Base-by-base conservation (phyloP, 2,329 filamentous ascomycete genomes). In the Sclerotinia spermophila region DNA sequence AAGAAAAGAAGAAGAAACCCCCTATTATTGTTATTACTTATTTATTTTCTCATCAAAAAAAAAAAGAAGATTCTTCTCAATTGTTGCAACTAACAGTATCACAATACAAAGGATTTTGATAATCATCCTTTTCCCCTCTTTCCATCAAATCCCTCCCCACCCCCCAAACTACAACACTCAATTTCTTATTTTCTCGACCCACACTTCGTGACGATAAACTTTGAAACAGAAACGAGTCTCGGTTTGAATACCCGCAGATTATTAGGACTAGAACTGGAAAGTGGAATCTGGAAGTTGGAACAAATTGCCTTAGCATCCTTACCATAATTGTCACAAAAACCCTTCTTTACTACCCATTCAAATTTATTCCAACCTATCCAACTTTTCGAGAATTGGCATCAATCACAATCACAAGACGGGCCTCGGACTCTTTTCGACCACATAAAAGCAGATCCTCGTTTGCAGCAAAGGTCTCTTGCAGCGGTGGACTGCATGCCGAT, bases 401-500 rank as follows among this genome's bases (percentile, higher is more conserved):
- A 51, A 10, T 64, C 44, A 51, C 61, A 51, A 10, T 64, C 44
- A 51, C 44, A 64, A 51, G 44, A 69, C 44, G 48, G 10, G 15
- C 48, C 62, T 68, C 58, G 35, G 38, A 58, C 61, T 51, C 45
- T 69, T 55, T 64, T 68, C 30, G 24, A 65, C 58, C 61, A 72
- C 35, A 69, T 67, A 73, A 53, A 69, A 51, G 21, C 45, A 60
- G 67, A 53, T 60, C 15, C 40, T 56, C 38, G n/a, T 45, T 60
- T 68, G 61, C 60, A 68, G 68, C 59, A 44, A 73, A 72, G 70
- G 71, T 70, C 71, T 73, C 71, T 73, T 74, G 75, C 72, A 75
- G 71, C 68, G 67, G 69, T 71, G 35, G 70, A 73, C 71, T 74
- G 74, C 72, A 71, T 62, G 72, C 69, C 69, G 40, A 76, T 76